A percentile compares a stretch with the other conserved stretches of the same genome.
Conservation (phyloP, 352 stramenopile species). For the Globisporangium takayamanum region DNA sequence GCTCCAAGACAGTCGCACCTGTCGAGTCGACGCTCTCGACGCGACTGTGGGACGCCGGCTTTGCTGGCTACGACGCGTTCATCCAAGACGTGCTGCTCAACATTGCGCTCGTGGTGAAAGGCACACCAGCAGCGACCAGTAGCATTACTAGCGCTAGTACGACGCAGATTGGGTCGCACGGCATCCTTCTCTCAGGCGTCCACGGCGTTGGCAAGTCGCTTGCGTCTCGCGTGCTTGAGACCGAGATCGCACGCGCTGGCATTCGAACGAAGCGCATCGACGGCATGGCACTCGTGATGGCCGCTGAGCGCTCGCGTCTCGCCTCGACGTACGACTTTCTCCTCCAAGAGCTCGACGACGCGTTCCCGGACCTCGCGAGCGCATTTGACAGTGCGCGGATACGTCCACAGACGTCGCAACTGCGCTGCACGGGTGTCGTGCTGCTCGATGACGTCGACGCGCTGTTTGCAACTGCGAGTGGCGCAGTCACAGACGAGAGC, state of each 20-base stretch:
- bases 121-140: not conserved
- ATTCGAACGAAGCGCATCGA: slow-evolving; percentile 23
- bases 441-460: slow-evolving; percentile 68
- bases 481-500: slow-evolving; percentile 19
- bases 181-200: slow-evolving; percentile 57
- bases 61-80: slow-evolving; percentile 48
- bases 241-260: slow-evolving; percentile 16
- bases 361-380: slow-evolving; percentile 18
- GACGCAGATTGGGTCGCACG: slow-evolving; percentile 29
- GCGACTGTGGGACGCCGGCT: slow-evolving; percentile 27
- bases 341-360: slow-evolving; percentile 25
- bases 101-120: slow-evolving; percentile 37
- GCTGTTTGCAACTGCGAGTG: slow-evolving; percentile 46
- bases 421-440: slow-evolving; percentile 29
- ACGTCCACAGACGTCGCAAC: not conserved
- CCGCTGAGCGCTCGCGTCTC: slow-evolving; percentile 32
- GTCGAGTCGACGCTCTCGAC: slow-evolving; percentile 9
- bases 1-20: not conserved
- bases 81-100: slow-evolving; percentile 52
- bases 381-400: not conserved
- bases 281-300: slow-evolving; percentile 53
- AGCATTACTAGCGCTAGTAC: not conserved
- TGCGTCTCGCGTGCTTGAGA: slow-evolving; percentile 22
- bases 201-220: slow-evolving; percentile 64
- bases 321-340: slow-evolving; percentile 60